phyloP scores from a whole-genome alignment of 176 grass and related monocot species.

The Oropetium thomaeum region DNA sequence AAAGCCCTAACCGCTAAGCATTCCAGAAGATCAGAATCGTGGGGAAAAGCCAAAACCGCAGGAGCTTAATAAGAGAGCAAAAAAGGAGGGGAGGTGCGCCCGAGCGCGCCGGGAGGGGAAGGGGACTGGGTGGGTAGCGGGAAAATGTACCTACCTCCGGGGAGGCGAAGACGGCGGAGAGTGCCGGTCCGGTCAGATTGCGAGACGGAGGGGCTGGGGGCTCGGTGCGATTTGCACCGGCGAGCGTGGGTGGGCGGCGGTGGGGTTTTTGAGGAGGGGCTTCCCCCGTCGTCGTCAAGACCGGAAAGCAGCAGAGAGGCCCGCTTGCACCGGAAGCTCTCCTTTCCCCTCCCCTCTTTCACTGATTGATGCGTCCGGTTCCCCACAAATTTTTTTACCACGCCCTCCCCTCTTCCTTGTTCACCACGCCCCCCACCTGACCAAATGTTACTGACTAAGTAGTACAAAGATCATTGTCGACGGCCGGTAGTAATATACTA shows the following conservation, averaged over 20 bases:
- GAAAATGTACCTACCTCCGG: conserved; percentile 14
- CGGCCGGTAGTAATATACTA: no score
- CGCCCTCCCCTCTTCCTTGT: no score
- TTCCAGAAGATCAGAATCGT: not conserved
- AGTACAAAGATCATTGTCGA: no score
- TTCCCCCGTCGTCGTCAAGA: not conserved
- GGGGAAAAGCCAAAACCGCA: not conserved
- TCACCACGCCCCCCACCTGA: no score
- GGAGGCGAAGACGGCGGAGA: not conserved
- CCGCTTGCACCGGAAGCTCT: no score
- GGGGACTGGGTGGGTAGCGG: not conserved
- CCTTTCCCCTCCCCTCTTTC: no score
- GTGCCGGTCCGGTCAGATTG: not conserved
- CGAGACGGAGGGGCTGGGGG: not conserved
- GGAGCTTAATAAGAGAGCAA: no score
- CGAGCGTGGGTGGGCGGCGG: not conserved
- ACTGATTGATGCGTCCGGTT: no score
- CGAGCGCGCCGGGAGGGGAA: not conserved
- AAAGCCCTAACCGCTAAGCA: not conserved
- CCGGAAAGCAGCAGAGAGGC: no score
- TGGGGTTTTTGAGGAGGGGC: not conserved
- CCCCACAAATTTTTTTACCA: no score
- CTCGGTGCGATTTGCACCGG: not conserved
- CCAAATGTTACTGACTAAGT: no score
- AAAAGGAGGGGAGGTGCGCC: not conserved